A percentile compares a stretch with the other conserved stretches of the same genome.
These are phyloP conservation scores for Penicillium sclerotigenum DNA, from an alignment of 2,329 filamentous ascomycete species.

Conservation along the genomic window DNA sequence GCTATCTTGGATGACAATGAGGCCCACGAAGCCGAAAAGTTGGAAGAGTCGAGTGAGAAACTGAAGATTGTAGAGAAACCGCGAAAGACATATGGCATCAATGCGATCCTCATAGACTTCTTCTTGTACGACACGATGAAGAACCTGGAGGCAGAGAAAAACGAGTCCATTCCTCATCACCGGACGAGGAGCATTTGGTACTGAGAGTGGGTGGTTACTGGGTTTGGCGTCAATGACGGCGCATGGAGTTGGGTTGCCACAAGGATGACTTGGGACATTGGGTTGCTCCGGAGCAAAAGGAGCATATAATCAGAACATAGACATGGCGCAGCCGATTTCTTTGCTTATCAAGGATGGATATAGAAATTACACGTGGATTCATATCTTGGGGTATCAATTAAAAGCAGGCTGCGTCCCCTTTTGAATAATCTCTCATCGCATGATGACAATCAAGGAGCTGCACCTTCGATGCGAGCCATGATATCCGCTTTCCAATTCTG, in stretches of 20 bases:
- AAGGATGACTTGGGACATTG: background rate
- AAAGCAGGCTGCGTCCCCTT: slow-evolving; percentile 4
- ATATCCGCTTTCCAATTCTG: slow-evolving; percentile 44
- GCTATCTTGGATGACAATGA: background rate
- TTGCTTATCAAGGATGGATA: background rate
- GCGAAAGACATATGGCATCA: slow-evolving; percentile 49
- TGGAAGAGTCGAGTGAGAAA: slow-evolving; percentile 12
- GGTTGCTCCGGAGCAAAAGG: background rate
- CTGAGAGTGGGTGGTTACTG: slow-evolving; percentile 40
- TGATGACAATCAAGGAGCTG: slow-evolving; percentile 11
- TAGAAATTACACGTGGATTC: background rate
- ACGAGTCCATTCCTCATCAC: slow-evolving; percentile 69
- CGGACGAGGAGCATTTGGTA: slow-evolving; percentile 95
- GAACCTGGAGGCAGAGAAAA: slow-evolving; percentile 64
- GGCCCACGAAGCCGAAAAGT: slow-evolving; percentile 4
- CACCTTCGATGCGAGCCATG: slow-evolving; percentile 36
- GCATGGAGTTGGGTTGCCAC: slow-evolving; percentile 3
- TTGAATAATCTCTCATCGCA: background rate
- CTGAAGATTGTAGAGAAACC: slow-evolving; percentile 17
- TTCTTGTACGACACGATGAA: slow-evolving; percentile 96
- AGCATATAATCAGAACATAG: background rate
- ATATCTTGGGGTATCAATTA: slow-evolving; percentile 23
- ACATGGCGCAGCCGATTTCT: background rate
- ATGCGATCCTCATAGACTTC: slow-evolving; percentile 94
- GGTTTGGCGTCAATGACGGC: background rate